Evolutionary conservation across 805 yeast genomes (phyloP).

Genomic region (Metschnikowia proteae): DNA sequence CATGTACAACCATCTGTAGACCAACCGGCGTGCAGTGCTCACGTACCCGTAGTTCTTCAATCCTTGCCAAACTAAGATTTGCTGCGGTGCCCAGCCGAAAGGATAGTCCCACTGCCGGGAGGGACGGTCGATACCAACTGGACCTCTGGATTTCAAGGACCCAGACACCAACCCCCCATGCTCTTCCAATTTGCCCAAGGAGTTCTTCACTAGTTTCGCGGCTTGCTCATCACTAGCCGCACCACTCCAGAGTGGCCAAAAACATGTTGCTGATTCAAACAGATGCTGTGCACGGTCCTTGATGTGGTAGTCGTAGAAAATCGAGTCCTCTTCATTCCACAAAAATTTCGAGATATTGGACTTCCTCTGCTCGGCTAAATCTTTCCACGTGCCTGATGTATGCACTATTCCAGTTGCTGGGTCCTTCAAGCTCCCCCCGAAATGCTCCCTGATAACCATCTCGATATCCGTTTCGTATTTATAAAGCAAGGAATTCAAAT

Average conservation of each 20-base stretch:
- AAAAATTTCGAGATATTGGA: slow-evolving; percentile 57
- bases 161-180: slow-evolving; percentile 89
- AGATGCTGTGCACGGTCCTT: slow-evolving; percentile 49
- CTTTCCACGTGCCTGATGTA: slow-evolving; percentile 55
- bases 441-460: slow-evolving; percentile 50
- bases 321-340: slow-evolving; percentile 79
- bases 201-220: slow-evolving; percentile 47
- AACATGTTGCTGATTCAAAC: slow-evolving; percentile 83
- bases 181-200: slow-evolving; percentile 71
- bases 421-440: slow-evolving; percentile 43
- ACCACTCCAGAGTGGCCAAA: slow-evolving; percentile 91
- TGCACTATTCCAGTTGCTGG: slow-evolving; percentile 31
- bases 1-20: slow-evolving; percentile 84
- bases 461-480: slow-evolving; percentile 90
- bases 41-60: slow-evolving; percentile 65
- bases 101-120: slow-evolving; percentile 98
- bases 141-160: slow-evolving; percentile 70
- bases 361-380: slow-evolving; percentile 54
- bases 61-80: slow-evolving; percentile 90
- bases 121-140: slow-evolving; percentile 65
- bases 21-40: slow-evolving; percentile 63
- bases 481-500: slow-evolving; percentile 78
- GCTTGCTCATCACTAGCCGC: slow-evolving; percentile 68
- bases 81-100: slow-evolving; percentile 98
- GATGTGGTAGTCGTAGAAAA: slow-evolving; percentile 82